phyloP scores from a whole-genome alignment of 225 moss, liverwort and hornwort genomes.

The Climacium dendroides region DNA sequence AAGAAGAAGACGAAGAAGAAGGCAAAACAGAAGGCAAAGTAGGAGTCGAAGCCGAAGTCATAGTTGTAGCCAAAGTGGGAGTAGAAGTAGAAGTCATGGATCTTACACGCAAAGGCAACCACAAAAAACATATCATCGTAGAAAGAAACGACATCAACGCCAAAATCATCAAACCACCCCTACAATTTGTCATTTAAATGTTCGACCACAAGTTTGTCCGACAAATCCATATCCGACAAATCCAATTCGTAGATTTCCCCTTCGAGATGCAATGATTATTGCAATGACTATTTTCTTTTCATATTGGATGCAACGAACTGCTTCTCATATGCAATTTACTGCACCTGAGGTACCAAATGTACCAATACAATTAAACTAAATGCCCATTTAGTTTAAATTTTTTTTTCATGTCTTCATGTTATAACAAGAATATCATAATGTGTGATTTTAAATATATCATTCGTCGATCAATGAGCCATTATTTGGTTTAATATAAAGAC shows the following conservation, averaged over 20 bases:
- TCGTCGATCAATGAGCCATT: neutral
- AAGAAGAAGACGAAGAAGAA: neutral
- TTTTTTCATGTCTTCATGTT: neutral
- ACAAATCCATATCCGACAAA: neutral
- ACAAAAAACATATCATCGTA: neutral
- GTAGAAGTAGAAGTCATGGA: neutral
- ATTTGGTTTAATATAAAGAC: neutral
- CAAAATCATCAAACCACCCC: neutral
- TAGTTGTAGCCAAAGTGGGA: neutral
- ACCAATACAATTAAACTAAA: neutral
- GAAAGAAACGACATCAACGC: fast-evolving
- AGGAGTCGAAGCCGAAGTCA: neutral
- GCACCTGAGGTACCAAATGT: neutral
- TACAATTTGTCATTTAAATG: neutral
- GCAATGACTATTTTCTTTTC: neutral
- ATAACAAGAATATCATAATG: no score
- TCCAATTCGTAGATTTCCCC: neutral
- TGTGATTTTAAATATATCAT: neutral
- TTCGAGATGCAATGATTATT: constrained; percentile 17
- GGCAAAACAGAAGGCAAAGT: neutral
- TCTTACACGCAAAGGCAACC: fast-evolving
- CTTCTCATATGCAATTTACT: neutral
- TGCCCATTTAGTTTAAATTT: neutral
- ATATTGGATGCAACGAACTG: neutral
- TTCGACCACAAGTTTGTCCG: neutral